A percentile compares a stretch with the other conserved stretches of the same genome.
Evolutionary conservation across 805 yeast genomes (phyloP).

Genomic region (Priceomyces melissophilus): DNA sequence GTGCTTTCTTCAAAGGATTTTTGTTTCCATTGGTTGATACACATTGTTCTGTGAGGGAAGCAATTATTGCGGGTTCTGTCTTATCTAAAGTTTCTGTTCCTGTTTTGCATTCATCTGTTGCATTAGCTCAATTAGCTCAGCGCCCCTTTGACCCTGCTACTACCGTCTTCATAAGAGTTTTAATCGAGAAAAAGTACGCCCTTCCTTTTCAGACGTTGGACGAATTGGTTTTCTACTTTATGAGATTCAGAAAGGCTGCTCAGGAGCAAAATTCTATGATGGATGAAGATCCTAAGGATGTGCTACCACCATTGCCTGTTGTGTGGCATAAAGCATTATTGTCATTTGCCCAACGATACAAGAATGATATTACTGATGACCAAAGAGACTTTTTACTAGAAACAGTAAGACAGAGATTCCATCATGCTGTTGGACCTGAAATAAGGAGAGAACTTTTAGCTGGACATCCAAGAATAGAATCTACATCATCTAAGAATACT

Average conservation of each 20-base stretch:
- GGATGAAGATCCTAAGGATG: constrained; percentile 33
- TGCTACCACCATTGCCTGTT: constrained; percentile 72
- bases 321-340: constrained; percentile 97
- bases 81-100: constrained; percentile 88
- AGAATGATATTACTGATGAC: constrained; percentile 97
- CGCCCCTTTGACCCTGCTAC: constrained; percentile 87
- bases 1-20: constrained; percentile 96
- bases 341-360: constrained; percentile 92
- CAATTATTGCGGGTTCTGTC: constrained; percentile 91
- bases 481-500: constrained; percentile 27
- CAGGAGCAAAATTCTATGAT: constrained; percentile 29
- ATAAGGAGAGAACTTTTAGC: constrained; percentile 90
- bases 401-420: constrained; percentile 86
- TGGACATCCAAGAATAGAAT: constrained; percentile 62
- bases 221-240: constrained; percentile 88
- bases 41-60: constrained; percentile 90
- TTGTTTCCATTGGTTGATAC: constrained; percentile 84
- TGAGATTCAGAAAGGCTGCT: constrained; percentile 74
- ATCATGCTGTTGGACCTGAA: constrained; percentile 86
- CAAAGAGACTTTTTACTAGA: constrained; percentile 93
- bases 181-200: constrained; percentile 93
- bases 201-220: constrained; percentile 95
- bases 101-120: constrained; percentile 93
- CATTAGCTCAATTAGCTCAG: constrained; percentile 72
- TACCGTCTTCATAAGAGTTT: constrained; percentile 82